Percentiles rank a stretch among this genome's conserved stretches.
These are phyloP conservation scores for Pulveroboletus ravenelii DNA, from an alignment of 768 basidiomycete species.

Conservation along the genomic window DNA sequence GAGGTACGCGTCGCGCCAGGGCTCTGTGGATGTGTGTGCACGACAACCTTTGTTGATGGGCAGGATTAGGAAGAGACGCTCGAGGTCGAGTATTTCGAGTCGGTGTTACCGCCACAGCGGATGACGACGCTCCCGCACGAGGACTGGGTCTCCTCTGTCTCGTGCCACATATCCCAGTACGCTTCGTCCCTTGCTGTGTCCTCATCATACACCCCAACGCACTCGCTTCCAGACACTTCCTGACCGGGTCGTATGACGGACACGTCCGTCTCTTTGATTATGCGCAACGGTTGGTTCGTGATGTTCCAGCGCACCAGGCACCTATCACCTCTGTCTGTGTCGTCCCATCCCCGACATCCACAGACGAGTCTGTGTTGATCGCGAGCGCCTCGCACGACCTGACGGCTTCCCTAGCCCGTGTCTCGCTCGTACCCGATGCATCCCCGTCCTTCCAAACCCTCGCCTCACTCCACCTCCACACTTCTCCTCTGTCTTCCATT, in stretches of 20 bases:
- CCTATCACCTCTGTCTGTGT: conserved; percentile 53
- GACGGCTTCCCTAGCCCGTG: conserved; percentile 52
- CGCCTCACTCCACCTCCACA: conserved; percentile 77
- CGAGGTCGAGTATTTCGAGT: conserved; percentile 89
- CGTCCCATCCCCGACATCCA: conserved; percentile 36
- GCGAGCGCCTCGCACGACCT: conserved; percentile 79
- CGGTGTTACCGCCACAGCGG: conserved; percentile 79
- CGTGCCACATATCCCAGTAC: conserved; percentile 13
- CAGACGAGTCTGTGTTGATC: conserved; percentile 37
- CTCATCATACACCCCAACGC: neutral
- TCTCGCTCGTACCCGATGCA: conserved; percentile 9
- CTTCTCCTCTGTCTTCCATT: conserved; percentile 64
- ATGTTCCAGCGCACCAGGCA: conserved; percentile 51
- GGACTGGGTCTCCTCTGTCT: conserved; percentile 61
- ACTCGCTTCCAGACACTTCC: conserved; percentile 46
- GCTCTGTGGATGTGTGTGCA: neutral
- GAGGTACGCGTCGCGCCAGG: neutral
- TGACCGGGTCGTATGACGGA: conserved; percentile 34
- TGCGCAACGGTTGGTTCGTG: conserved; percentile 46
- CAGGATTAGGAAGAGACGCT: conserved; percentile 74
- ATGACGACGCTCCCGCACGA: conserved; percentile 78
- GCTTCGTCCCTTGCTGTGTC: neutral
- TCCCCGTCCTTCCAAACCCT: conserved; percentile 27
- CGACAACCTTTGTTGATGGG: conserved; percentile 8
- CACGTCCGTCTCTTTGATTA: conserved; percentile 70